Evolutionary conservation across 2,329 filamentous ascomycete species (phyloP), one percentile per base, ranked within the genome.

Genomic region (Claviceps digitariae): DNA sequence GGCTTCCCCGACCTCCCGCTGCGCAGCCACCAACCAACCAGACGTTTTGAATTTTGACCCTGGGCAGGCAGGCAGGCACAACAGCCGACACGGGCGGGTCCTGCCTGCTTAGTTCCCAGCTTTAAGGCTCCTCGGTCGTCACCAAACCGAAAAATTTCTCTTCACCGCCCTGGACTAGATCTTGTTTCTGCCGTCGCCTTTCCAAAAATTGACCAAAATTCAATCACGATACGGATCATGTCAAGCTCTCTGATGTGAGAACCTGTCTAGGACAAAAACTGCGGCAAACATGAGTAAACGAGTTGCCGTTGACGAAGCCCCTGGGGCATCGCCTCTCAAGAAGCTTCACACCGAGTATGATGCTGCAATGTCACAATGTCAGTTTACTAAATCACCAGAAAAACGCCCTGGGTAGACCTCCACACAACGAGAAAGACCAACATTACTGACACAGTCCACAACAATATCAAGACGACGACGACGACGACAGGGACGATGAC

Each of bases 401-500:
- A 34, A 12, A 34, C n/a, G n/a, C n/a, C n/a, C n/a, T n/a, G n/a
- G n/a, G n/a, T n/a, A n/a, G n/a, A n/a, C n/a, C n/a, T n/a, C n/a
- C n/a, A n/a, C n/a, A n/a, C n/a, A n/a, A n/a, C n/a, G n/a, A 34
- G 9, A 5, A 20, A 21, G 10, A 50, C 13, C 2, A 36, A n/a
- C 21, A 49, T 25, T n/a, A 25, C 34, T 49, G 34, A 49, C 47
- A n/a, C 34, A 49, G 12, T 3, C 12, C 17, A 41, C 23, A 41
- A 27, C 7, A 13, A 44, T 25, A 29, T 20, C 34, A 50, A 47
- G n/a, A 31, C 5, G n/a, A 20, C 15, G n/a, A 34, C 17, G 45
- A 68, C 17, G 45, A 68, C 43, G 63, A 68, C 52, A 60, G 44
- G 20, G 66, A 70, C 38, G 68, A 69, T 53, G 67, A 67, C 53